A percentile compares a stretch with the other conserved stretches of the same genome.
These are phyloP conservation scores for Artomyces pyxidatus DNA, from an alignment of 768 basidiomycete genomes.

Conservation along the genomic window DNA sequence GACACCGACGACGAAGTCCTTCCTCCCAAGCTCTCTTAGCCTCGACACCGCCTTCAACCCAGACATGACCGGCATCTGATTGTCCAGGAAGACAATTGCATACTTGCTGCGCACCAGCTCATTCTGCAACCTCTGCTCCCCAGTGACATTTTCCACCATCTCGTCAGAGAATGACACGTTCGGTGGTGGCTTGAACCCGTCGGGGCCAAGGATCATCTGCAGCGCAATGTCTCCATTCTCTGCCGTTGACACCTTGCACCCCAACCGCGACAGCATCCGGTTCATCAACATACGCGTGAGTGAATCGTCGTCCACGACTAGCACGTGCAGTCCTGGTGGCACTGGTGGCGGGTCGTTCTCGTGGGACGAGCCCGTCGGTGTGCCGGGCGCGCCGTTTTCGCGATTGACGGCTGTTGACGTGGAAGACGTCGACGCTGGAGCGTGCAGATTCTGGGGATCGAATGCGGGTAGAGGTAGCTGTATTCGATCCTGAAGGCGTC, in stretches of 20 bases:
- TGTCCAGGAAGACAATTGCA: conserved; percentile 50
- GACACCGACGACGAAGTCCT: conserved; percentile 77
- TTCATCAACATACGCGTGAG: conserved; percentile 78
- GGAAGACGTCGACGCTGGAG: neutral
- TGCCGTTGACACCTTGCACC: conserved; percentile 70
- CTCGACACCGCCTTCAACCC: conserved; percentile 61
- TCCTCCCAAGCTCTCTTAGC: conserved; percentile 55
- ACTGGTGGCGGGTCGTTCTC: conserved; percentile 17
- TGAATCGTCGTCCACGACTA: conserved; percentile 80
- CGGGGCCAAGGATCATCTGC: conserved; percentile 52
- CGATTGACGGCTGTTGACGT: neutral
- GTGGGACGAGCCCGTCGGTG: neutral
- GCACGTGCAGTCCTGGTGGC: conserved; percentile 50
- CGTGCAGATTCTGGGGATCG: neutral
- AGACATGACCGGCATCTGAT: conserved; percentile 80
- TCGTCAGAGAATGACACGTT: conserved; percentile 17
- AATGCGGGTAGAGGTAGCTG: conserved; percentile 3
- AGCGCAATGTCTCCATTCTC: conserved; percentile 79
- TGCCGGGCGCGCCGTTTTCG: neutral
- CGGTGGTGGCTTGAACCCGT: conserved; percentile 29
- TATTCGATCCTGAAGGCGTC: conserved; percentile 4
- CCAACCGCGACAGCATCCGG: conserved; percentile 67
- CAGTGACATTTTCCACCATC: neutral
- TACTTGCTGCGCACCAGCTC: conserved; percentile 21
- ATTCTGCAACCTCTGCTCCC: too few species aligned